Evolutionary conservation across 139 green algal species (phyloP), one percentile per base, ranked within the genome.

Genomic region (Bryopsis sp.): DNA sequence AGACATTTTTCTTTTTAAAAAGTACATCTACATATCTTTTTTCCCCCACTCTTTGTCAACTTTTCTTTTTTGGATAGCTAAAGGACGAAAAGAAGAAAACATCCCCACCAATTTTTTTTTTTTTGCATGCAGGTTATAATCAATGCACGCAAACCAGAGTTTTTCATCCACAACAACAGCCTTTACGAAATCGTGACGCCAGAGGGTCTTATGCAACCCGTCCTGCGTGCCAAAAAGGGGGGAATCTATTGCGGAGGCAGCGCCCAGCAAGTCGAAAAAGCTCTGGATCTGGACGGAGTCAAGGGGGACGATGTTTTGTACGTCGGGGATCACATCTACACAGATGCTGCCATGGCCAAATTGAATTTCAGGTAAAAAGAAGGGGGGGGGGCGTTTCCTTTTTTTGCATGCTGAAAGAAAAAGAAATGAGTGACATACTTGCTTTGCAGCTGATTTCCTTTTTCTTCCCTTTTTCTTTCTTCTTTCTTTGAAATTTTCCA

Each of bases 251-350:
- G 85, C 72, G 92, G 92, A 3, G 92, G 92, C 38, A 66, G 72
- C 26, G 89, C 91, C 1, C 60, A 72, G 35, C 87, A 93, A 81
- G 92, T 97, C 33, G 90, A 98, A 77, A 81, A 89, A 58, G 89
- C 91, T 0, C 81, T 97, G 47, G 84, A 82, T 19, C n/a, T n/a
- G n/a, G n/a, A n/a, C n/a, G 50, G 50, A 28, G 78, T 97, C 29
- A 64, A 81, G 7, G 91, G 92, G 8, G 90, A 97, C 36, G 86
- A 95, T 64, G 88, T 96, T 5, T 70, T 97, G 58, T 97, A 98
- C 63, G 90, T 98, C 15, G 92, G 93, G 0, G 91, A 97, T 71
- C 90, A 95, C 79, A 80, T 86, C 22, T 92, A 96, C 82, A 94
- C 88, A 0, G 90, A 96, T 57, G 89, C 89, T 7, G 86, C 82